Evolutionary conservation across 148 eudicot species (phyloP).

Genomic region (Camellia granthamiana): DNA sequence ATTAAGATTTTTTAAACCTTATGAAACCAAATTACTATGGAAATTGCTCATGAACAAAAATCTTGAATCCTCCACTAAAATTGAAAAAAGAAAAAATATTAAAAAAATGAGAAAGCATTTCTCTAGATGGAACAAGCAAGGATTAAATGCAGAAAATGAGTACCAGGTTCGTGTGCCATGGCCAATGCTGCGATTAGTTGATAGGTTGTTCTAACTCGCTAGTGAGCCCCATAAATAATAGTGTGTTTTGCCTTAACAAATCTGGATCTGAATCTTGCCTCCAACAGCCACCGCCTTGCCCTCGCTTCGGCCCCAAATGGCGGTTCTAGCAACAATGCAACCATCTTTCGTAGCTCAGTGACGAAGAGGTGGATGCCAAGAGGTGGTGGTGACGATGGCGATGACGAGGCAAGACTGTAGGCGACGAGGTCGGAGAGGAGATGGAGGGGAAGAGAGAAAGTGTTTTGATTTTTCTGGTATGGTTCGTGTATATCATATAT

Average conservation of each 20-base stretch:
- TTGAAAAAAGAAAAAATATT: background rate
- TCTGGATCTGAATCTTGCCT: too few relatives aligned
- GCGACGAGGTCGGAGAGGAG: too few relatives aligned
- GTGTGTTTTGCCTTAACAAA: conserved; percentile 54
- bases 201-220: conserved; percentile 89
- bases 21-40: conserved; percentile 52
- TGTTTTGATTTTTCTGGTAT: too few relatives aligned
- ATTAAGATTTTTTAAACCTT: conserved; percentile 33
- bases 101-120: conserved; percentile 1
- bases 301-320: too few relatives aligned
- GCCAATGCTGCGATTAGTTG: conserved; percentile 83
- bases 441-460: too few relatives aligned
- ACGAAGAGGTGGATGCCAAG: too few relatives aligned
- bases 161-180: conserved; percentile 69
- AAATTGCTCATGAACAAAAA: conserved; percentile 82
- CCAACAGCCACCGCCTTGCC: too few relatives aligned
- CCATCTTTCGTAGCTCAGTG: too few relatives aligned
- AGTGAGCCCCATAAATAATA: conserved; percentile 79
- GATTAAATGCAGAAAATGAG: background rate
- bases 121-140: background rate
- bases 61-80: conserved; percentile 47
- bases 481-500: too few relatives aligned
- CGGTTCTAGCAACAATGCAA: too few relatives aligned
- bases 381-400: too few relatives aligned
- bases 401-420: too few relatives aligned